Evolutionary conservation across 768 basidiomycete species (phyloP).

Genomic region (Pleurotus djamor): DNA sequence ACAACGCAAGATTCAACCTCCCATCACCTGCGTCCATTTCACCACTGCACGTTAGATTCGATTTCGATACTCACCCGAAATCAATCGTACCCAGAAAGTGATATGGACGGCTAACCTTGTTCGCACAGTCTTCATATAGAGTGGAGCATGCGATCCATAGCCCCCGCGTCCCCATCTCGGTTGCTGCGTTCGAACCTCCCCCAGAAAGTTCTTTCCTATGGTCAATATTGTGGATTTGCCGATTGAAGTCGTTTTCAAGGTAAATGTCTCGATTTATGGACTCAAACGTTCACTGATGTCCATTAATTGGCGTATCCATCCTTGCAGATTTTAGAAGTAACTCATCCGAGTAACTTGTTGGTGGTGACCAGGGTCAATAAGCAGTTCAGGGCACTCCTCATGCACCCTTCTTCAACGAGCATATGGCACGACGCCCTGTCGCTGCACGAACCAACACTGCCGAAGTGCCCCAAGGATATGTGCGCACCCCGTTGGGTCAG

Average conservation of each 20-base stretch:
- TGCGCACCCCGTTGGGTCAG: neutral
- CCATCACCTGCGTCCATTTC: no score
- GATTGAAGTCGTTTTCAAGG: neutral
- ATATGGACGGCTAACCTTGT: neutral
- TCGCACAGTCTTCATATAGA: neutral
- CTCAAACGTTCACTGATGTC: neutral
- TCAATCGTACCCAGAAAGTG: neutral
- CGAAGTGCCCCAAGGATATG: neutral
- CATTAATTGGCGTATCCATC: no score
- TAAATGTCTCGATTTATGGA: no score
- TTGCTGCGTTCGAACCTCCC: no score
- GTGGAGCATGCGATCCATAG: neutral
- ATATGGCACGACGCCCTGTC: neutral
- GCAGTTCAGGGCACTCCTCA: neutral
- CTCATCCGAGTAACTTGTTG: neutral
- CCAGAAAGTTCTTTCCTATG: no score
- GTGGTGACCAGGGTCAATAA: neutral
- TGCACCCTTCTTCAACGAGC: neutral
- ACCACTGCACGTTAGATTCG: no score
- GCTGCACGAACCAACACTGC: conserved; percentile 1
- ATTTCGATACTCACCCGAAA: neutral
- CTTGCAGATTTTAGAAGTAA: conserved; percentile 3
- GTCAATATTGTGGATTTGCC: neutral
- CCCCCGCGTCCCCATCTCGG: neutral
- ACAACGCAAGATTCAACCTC: no score